Conservation (phyloP, 208 protist genomes). For the Tritrichomonas musculus region DNA sequence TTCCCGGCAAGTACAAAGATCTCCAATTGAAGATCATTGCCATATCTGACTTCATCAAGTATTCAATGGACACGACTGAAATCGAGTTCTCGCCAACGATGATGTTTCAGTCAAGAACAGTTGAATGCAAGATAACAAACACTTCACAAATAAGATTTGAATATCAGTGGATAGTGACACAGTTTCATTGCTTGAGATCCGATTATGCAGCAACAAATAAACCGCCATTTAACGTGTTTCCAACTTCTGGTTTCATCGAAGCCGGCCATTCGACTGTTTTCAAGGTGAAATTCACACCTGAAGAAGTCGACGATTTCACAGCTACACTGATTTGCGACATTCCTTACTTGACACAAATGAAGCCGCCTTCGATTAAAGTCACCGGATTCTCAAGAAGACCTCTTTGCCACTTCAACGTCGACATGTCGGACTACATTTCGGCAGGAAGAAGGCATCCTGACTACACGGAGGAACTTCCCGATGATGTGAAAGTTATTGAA, state of each 20-base stretch:
- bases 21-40: conserved; percentile 39
- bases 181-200: not conserved
- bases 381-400: conserved; percentile 71
- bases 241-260: not conserved
- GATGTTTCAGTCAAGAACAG: conserved; percentile 75
- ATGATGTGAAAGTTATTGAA: conserved; percentile 20
- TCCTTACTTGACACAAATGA: not conserved
- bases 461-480: not conserved
- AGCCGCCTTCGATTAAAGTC: conserved; percentile 57
- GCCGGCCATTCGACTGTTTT: not conserved
- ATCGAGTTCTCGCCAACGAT: conserved; percentile 75
- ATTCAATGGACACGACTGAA: conserved; percentile 41
- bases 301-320: not conserved
- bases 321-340: not conserved
- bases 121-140: conserved; percentile 70
- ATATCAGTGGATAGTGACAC: conserved; percentile 56
- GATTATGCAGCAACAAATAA: not conserved
- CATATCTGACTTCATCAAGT: conserved; percentile 40
- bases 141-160: conserved; percentile 64
- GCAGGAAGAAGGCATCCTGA: conserved; percentile 49
- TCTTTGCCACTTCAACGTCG: conserved; percentile 83
- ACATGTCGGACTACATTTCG: conserved; percentile 71
- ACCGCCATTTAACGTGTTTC: not conserved
- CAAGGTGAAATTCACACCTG: not conserved
- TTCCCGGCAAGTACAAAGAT: not conserved